phyloP scores from a whole-genome alignment of 192 early-diverging fungal genomes.

The Diversispora eburnea region DNA sequence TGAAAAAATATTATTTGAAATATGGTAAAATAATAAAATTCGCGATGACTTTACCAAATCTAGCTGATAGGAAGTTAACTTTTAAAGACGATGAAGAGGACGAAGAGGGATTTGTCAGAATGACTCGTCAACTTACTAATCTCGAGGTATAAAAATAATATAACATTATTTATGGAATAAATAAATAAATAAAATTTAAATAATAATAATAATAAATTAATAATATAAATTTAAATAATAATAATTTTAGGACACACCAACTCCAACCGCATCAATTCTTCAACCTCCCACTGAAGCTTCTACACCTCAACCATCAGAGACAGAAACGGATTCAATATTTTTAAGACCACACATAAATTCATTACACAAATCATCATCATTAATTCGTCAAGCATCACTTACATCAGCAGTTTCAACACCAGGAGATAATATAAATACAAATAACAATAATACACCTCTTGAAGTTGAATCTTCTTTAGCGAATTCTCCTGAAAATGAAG shows the following conservation, averaged over 20 bases:
- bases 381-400: conserved; percentile 14
- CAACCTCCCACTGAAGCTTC: conserved; percentile 25
- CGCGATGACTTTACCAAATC: neutral
- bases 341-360: conserved; percentile 9
- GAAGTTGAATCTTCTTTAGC: conserved; percentile 3
- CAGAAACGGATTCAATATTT: conserved; percentile 5
- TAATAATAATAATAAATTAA: neutral
- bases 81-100: conserved; percentile 45
- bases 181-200: neutral
- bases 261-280: conserved; percentile 21
- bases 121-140: neutral
- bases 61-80: conserved; percentile 41
- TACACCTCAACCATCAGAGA: conserved; percentile 26
- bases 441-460: conserved; percentile 25
- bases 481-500: conserved; percentile 14
- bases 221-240: neutral
- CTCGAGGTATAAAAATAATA: neutral
- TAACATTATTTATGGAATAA: neutral
- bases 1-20: neutral
- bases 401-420: conserved; percentile 23
- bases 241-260: conserved; percentile 21
- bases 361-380: conserved; percentile 4
- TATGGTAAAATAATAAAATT: neutral
- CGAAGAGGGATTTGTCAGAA: conserved; percentile 22
- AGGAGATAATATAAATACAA: neutral